Percentiles rank a stretch among this genome's conserved stretches.
Conservation (phyloP, 83 land plant species). For the Picea abies region DNA sequence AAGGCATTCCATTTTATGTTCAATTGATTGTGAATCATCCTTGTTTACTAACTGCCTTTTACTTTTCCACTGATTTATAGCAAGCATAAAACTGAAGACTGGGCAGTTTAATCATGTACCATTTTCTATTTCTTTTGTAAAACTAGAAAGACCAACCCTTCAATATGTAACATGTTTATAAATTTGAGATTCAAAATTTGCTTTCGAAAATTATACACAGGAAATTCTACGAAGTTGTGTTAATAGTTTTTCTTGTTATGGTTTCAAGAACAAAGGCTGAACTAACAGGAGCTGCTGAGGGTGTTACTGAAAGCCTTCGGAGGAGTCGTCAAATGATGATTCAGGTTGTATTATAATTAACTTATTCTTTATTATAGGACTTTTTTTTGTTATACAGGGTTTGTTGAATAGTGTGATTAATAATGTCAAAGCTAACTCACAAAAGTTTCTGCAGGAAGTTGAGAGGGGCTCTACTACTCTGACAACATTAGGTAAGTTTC, state of each 20-base stretch:
- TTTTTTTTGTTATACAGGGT: too few relatives aligned
- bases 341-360: constrained; percentile 54
- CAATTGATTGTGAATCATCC: not conserved
- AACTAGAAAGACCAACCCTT: not conserved
- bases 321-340: constrained; percentile 95
- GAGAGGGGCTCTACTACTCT: constrained; percentile 76
- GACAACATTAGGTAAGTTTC: constrained; percentile 59
- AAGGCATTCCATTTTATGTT: not conserved
- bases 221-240: not conserved
- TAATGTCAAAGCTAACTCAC: not conserved
- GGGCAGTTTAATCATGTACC: not conserved
- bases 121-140: not conserved
- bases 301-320: constrained; percentile 89
- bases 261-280: constrained; percentile 85
- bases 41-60: not conserved
- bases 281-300: constrained; percentile 95
- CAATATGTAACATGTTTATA: not conserved
- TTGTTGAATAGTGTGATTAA: too few relatives aligned
- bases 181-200: not conserved
- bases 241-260: not conserved
- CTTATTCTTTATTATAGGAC: not conserved
- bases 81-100: not conserved
- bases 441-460: constrained; percentile 65
- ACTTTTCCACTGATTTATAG: not conserved
- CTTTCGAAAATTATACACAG: not conserved